These are phyloP conservation scores for Leccinellum luteum DNA, from an alignment of 768 basidiomycete genomes.

Conservation along the genomic window DNA sequence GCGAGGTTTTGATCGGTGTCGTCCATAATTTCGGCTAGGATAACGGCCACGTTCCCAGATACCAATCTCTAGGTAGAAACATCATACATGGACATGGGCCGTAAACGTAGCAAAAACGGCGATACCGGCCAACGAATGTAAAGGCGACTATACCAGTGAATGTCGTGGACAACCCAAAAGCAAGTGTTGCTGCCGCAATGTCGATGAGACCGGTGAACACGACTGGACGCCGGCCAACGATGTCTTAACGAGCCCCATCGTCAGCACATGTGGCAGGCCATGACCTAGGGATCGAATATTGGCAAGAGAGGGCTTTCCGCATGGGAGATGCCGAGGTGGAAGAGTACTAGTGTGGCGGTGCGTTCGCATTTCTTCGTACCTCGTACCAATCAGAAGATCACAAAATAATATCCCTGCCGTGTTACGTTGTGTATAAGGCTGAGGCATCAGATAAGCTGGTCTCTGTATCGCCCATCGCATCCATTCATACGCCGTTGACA, in stretches of 20 bases:
- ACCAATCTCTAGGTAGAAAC: conserved; percentile 46
- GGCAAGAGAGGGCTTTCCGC: too few relatives aligned
- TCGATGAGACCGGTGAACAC: conserved; percentile 52
- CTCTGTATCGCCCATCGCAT: too few relatives aligned
- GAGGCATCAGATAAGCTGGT: too few relatives aligned
- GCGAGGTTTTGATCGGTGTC: conserved; percentile 56
- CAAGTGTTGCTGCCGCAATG: conserved; percentile 46
- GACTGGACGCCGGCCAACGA: conserved; percentile 59
- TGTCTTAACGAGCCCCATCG: conserved; percentile 37
- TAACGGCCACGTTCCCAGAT: conserved; percentile 59
- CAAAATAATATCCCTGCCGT: too few relatives aligned
- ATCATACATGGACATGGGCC: background rate
- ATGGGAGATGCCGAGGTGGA: too few relatives aligned
- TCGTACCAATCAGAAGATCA: too few relatives aligned
- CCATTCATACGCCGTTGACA: too few relatives aligned
- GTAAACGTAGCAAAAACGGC: background rate
- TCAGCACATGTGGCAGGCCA: background rate
- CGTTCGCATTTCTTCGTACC: too few relatives aligned
- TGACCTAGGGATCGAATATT: too few relatives aligned
- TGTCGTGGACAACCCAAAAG: conserved; percentile 55
- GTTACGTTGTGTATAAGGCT: too few relatives aligned
- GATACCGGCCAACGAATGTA: conserved; percentile 47
- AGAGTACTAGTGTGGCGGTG: too few relatives aligned
- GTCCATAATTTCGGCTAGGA: conserved; percentile 62
- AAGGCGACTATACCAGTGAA: conserved; percentile 47